Conservation (phyloP, 23 red algal genomes). For the Gracilaria domingensis region DNA sequence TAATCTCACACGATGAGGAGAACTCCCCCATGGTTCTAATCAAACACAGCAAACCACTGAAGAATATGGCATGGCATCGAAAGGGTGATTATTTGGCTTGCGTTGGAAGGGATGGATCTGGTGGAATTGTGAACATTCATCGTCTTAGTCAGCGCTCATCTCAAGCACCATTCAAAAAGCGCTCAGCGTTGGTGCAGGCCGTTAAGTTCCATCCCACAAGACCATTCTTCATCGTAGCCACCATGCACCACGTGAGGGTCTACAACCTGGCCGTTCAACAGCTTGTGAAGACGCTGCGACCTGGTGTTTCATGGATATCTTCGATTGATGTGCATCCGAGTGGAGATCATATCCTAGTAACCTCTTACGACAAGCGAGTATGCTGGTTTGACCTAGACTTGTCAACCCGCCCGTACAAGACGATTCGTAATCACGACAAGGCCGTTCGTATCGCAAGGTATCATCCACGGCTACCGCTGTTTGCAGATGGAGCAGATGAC, state of each 20-base stretch:
- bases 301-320: slow-evolving; percentile 88
- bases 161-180: slow-evolving; percentile 83
- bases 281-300: slow-evolving; percentile 80
- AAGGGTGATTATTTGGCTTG: slow-evolving; percentile 91
- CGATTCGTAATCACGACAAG: slow-evolving; percentile 72
- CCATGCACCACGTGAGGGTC: slow-evolving; percentile 89
- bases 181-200: slow-evolving; percentile 55
- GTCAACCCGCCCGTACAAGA: slow-evolving; percentile 79
- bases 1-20: background rate
- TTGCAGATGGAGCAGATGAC: slow-evolving; percentile 89
- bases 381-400: slow-evolving; percentile 97
- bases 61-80: slow-evolving; percentile 80
- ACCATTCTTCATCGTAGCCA: slow-evolving; percentile 90
- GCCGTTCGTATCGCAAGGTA: slow-evolving; percentile 73
- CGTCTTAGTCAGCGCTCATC: slow-evolving; percentile 76
- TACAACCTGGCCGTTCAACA: slow-evolving; percentile 79
- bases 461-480: slow-evolving; percentile 86
- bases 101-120: slow-evolving; percentile 66
- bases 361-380: slow-evolving; percentile 79
- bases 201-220: slow-evolving; percentile 91
- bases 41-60: slow-evolving; percentile 50
- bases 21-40: slow-evolving; percentile 58
- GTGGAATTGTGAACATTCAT: slow-evolving; percentile 81
- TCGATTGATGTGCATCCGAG: slow-evolving; percentile 90
- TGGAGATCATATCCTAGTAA: slow-evolving; percentile 92